These are phyloP conservation scores for Apium graveolens DNA, from an alignment of 129 eudicot genomes.

Conservation along the genomic window DNA sequence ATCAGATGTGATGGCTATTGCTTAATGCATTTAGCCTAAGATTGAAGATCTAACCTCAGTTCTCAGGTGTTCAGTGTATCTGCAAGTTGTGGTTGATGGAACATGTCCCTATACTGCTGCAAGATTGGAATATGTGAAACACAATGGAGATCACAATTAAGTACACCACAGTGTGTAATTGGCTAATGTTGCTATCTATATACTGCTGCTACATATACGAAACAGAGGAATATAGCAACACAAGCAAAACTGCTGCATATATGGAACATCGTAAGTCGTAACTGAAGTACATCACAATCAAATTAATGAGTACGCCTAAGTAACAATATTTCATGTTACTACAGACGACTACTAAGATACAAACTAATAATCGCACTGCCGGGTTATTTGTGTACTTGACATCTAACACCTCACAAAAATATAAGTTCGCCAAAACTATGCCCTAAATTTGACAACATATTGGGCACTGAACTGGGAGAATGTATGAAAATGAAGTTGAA, in stretches of 20 bases:
- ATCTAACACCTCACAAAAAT: background rate
- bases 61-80: slow-evolving; percentile 38
- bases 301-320: background rate
- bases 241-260: background rate
- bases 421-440: slow-evolving; percentile 20
- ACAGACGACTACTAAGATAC: background rate
- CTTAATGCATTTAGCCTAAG: slow-evolving; percentile 36
- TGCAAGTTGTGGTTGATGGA: background rate
- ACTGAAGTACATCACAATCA: background rate
- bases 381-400: slow-evolving; percentile 9
- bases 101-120: too few species aligned
- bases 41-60: slow-evolving; percentile 40
- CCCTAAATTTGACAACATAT: background rate
- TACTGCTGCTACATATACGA: too few species aligned
- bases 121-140: too few species aligned
- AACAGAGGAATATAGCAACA: background rate
- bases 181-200: too few species aligned
- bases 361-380: slow-evolving; percentile 5
- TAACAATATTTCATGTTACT: background rate
- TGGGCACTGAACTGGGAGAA: background rate
- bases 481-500: background rate
- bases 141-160: too few species aligned
- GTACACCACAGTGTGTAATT: too few species aligned
- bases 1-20: slow-evolving; percentile 38
- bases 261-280: background rate